phyloP scores from a whole-genome alignment of 1,139 yeast species.

The Blastobotrys capitulatus region DNA sequence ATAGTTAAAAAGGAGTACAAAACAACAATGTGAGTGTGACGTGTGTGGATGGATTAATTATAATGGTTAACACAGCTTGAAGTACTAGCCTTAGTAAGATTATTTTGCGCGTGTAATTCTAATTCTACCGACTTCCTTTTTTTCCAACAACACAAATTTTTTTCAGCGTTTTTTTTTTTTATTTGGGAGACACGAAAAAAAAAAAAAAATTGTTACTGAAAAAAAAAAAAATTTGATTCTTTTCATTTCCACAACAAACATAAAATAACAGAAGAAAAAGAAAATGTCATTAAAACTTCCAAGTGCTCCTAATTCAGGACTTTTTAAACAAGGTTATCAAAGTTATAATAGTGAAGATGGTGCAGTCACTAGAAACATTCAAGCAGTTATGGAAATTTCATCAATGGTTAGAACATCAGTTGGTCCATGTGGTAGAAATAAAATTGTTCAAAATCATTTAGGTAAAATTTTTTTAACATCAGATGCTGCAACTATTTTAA shows the following conservation, averaged over 20 bases:
- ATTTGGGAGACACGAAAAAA: too few relatives aligned
- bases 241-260: not conserved
- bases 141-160: too few relatives aligned
- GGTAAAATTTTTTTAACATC: constrained; percentile 86
- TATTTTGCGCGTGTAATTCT: too few relatives aligned
- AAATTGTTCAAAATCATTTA: constrained; percentile 81
- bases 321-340: constrained; percentile 95
- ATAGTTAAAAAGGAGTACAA: too few relatives aligned
- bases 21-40: too few relatives aligned
- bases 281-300: constrained; percentile 86
- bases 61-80: too few relatives aligned
- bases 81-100: too few relatives aligned
- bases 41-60: too few relatives aligned
- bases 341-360: constrained; percentile 88
- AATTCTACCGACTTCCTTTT: too few relatives aligned
- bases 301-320: constrained; percentile 86
- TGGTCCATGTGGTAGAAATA: constrained; percentile 97
- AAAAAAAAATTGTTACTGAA: too few relatives aligned
- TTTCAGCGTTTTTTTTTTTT: too few relatives aligned
- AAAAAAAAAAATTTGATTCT: not conserved
- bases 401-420: constrained; percentile 88
- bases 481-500: constrained; percentile 94
- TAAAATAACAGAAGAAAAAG: not conserved
- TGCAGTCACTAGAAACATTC: constrained; percentile 84
- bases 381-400: constrained; percentile 91